Conservation (phyloP, 1,139 yeast species). For the Pichia cactophila region DNA sequence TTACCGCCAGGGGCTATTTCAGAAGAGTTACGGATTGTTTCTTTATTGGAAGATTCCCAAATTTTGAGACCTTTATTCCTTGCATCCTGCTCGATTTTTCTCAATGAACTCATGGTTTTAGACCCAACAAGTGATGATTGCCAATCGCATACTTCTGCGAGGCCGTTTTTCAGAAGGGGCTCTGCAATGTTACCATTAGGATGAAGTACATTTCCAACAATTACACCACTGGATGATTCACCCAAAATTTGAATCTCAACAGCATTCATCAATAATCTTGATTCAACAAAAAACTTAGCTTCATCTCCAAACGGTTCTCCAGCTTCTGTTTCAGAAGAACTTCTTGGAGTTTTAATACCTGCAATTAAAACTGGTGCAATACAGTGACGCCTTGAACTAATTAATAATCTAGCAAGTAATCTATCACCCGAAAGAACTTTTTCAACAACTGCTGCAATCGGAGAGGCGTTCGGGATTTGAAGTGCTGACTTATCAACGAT, state of each 20-base stretch:
- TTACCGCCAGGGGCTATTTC: constrained; percentile 37
- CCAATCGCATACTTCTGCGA: constrained; percentile 76
- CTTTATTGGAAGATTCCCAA: constrained; percentile 40
- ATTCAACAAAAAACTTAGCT: constrained; percentile 60
- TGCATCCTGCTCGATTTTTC: constrained; percentile 66
- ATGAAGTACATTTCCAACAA: constrained; percentile 49
- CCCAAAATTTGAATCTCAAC: constrained; percentile 56
- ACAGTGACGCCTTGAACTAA: constrained; percentile 36
- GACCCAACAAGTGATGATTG: constrained; percentile 71
- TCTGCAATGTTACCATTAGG: constrained; percentile 77
- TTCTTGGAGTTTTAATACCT: constrained; percentile 67
- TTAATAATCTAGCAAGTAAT: constrained; percentile 48
- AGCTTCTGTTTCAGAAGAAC: constrained; percentile 36
- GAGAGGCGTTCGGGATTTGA: constrained; percentile 33
- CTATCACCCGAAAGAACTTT: constrained; percentile 76
- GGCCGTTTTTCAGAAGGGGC: constrained; percentile 58
- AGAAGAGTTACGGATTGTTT: constrained; percentile 14
- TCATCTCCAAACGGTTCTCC: constrained; percentile 52
- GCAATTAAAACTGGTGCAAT: constrained; percentile 60
- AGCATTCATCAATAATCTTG: constrained; percentile 57
- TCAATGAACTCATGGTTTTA: constrained; percentile 48
- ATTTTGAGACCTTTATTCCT: constrained; percentile 53
- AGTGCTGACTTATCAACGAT: constrained; percentile 32
- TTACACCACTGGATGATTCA: constrained; percentile 53
- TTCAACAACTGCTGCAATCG: constrained; percentile 59